Evolutionary conservation across 2,329 filamentous ascomycete genomes (phyloP).

Genomic region (Aspergillus spinulosporus): DNA sequence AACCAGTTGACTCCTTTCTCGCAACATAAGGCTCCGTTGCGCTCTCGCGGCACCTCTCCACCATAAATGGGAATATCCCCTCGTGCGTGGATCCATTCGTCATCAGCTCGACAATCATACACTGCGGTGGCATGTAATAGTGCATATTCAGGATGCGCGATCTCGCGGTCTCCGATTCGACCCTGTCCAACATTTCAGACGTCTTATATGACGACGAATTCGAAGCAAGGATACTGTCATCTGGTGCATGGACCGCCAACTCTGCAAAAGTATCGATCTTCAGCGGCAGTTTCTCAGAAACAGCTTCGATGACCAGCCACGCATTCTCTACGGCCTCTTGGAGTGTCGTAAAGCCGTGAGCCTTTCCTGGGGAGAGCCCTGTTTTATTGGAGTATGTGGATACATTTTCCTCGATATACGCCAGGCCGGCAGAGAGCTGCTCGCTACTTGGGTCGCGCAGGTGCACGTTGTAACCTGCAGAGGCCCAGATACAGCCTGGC

Average conservation of each 20-base stretch:
- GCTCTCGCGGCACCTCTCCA: conserved; percentile 39
- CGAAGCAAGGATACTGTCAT: conserved; percentile 51
- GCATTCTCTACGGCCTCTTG: neutral
- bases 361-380: neutral
- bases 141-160: conserved; percentile 50
- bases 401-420: conserved; percentile 39
- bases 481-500: conserved; percentile 35
- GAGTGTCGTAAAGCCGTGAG: neutral
- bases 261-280: conserved; percentile 52
- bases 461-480: conserved; percentile 33
- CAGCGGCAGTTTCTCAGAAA: conserved; percentile 52
- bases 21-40: conserved; percentile 48
- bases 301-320: conserved; percentile 56
- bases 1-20: conserved; percentile 51
- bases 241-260: conserved; percentile 42
- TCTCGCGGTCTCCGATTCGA: conserved; percentile 24
- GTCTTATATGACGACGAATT: conserved; percentile 57
- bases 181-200: conserved; percentile 47
- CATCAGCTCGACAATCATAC: conserved; percentile 55
- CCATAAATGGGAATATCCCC: conserved; percentile 48
- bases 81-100: conserved; percentile 49
- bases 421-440: conserved; percentile 31
- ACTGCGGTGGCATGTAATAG: conserved; percentile 51
- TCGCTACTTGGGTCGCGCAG: conserved; percentile 34
- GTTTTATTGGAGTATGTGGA: conserved; percentile 32